These are phyloP conservation scores for Talaromyces amestolkiae DNA, from an alignment of 2,329 filamentous ascomycete species.

Conservation along the genomic window DNA sequence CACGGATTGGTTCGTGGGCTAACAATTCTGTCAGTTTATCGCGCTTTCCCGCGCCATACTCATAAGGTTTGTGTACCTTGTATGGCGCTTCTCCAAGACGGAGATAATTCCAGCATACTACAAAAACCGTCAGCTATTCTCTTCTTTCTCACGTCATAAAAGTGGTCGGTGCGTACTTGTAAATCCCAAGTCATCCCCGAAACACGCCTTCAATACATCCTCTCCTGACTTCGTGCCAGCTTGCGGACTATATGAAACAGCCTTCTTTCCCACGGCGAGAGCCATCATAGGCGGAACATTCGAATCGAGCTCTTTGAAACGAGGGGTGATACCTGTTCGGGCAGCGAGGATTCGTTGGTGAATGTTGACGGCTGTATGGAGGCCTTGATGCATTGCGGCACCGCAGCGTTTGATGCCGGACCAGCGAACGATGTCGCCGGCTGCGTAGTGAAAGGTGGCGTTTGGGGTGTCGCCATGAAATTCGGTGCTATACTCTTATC, in stretches of 20 bases:
- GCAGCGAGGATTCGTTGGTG: constrained; percentile 52
- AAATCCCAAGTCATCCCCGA: constrained; percentile 67
- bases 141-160: neutral
- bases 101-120: constrained; percentile 59
- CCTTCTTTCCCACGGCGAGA: constrained; percentile 68
- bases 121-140: neutral
- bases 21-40: neutral
- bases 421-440: constrained; percentile 69
- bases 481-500: constrained; percentile 37
- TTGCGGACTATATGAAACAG: constrained; percentile 60
- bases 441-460: constrained; percentile 61
- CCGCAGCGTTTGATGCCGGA: constrained; percentile 78
- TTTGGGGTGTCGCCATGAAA: constrained; percentile 58
- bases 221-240: constrained; percentile 60
- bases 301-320: constrained; percentile 48
- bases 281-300: constrained; percentile 66
- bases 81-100: constrained; percentile 39
- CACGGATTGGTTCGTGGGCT: constrained; percentile 3
- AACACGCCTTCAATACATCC: constrained; percentile 62
- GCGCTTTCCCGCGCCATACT: neutral
- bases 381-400: constrained; percentile 71
- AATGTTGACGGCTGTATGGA: constrained; percentile 64
- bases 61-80: neutral
- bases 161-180: constrained; percentile 52
- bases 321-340: constrained; percentile 40